A percentile compares a stretch with the other conserved stretches of the same genome.
Conservation (phyloP, 2,329 filamentous ascomycete species). For the Arachnomyces sp. region DNA sequence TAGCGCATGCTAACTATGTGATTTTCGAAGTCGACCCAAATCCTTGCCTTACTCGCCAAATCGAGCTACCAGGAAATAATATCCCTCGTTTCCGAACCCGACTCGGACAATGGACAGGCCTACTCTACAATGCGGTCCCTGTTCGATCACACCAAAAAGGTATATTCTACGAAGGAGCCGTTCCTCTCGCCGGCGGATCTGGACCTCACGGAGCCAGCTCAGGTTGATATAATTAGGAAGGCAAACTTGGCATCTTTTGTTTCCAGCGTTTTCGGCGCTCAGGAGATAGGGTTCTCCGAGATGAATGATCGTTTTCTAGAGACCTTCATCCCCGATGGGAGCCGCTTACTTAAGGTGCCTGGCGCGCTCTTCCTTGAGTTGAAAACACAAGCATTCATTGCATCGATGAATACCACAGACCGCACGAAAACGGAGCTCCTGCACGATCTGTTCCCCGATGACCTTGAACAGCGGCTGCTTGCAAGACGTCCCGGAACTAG, state of each 20-base stretch:
- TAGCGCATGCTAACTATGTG: too few relatives aligned
- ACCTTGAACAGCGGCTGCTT: slow-evolving; percentile 48
- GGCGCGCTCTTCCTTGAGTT: slow-evolving; percentile 56
- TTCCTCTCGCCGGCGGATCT: slow-evolving; percentile 51
- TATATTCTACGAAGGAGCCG: slow-evolving; percentile 50
- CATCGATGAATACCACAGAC: slow-evolving; percentile 51
- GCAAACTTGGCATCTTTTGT: slow-evolving; percentile 60
- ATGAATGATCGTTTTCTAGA: slow-evolving; percentile 58
- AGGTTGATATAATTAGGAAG: slow-evolving; percentile 55
- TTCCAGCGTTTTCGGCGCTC: slow-evolving; percentile 55
- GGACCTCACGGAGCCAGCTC: slow-evolving; percentile 43
- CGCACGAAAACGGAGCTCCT: slow-evolving; percentile 50
- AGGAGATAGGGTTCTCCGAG: slow-evolving; percentile 57
- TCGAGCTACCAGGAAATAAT: slow-evolving; percentile 51
- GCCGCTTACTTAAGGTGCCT: slow-evolving; percentile 52
- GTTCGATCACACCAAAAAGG: slow-evolving; percentile 57
- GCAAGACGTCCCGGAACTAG: slow-evolving; percentile 48
- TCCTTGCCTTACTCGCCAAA: slow-evolving; percentile 51
- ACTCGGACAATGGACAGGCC: slow-evolving; percentile 52
- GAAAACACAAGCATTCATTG: slow-evolving; percentile 61
- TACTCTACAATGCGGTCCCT: slow-evolving; percentile 55
- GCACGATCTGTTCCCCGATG: slow-evolving; percentile 52
- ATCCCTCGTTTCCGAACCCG: slow-evolving; percentile 48
- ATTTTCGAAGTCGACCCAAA: slow-evolving; percentile 46
- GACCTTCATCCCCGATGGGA: slow-evolving; percentile 55